Evolutionary conservation across 139 green algal genomes (phyloP).

Genomic region (Chlorella vulgaris): DNA sequence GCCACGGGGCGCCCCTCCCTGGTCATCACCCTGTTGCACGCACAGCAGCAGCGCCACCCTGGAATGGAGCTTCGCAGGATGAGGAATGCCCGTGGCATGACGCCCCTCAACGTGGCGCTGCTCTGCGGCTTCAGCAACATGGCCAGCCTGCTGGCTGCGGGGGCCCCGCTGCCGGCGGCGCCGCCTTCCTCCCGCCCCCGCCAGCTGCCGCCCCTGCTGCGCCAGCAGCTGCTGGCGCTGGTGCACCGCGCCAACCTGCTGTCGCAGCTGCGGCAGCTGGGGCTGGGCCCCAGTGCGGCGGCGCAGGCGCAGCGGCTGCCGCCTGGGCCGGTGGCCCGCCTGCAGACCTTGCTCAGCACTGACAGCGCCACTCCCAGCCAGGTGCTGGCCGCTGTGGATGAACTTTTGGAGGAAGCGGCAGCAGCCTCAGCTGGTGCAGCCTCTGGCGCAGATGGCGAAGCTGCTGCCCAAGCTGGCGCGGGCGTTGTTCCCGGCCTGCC

Average conservation of each 20-base stretch:
- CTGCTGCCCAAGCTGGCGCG: neutral
- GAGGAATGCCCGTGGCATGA: slow-evolving; percentile 28
- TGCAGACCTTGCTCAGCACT: neutral
- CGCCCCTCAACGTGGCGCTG: slow-evolving; percentile 21
- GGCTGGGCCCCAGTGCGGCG: neutral
- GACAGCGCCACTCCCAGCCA: slow-evolving; percentile 11
- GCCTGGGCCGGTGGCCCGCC: neutral
- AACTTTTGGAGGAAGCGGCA: slow-evolving; percentile 9
- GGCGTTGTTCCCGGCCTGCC: neutral
- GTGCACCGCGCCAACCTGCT: slow-evolving; percentile 26
- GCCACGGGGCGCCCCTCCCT: slow-evolving; percentile 12
- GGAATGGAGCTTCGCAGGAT: slow-evolving; percentile 24
- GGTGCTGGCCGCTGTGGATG: slow-evolving; percentile 20
- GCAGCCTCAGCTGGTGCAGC: neutral
- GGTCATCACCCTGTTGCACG: slow-evolving; percentile 6
- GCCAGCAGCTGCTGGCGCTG: slow-evolving; percentile 29
- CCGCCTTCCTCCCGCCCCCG: neutral
- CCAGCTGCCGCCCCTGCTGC: slow-evolving; percentile 24
- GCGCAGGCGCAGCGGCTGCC: neutral
- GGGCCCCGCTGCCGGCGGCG: neutral
- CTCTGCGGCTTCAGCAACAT: slow-evolving; percentile 25
- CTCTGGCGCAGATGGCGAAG: neutral
- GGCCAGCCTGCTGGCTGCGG: slow-evolving; percentile 2
- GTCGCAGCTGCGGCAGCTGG: slow-evolving; percentile 6
- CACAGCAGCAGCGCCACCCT: slow-evolving; percentile 22